Evolutionary conservation across 306 rosid genomes (phyloP), one percentile per base, ranked within the genome.

Genomic region (Inga oerstediana): DNA sequence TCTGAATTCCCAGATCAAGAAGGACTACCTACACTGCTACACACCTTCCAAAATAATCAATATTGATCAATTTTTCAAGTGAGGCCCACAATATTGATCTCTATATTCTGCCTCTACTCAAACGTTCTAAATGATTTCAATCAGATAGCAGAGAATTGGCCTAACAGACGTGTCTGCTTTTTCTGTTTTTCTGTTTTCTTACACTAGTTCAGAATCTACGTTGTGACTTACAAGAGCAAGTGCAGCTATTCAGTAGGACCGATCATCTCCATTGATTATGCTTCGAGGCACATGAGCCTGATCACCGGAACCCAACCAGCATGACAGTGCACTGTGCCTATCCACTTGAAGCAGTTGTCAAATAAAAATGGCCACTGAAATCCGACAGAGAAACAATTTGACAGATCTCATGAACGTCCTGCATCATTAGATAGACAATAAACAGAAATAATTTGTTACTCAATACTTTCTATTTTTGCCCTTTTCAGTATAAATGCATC

Each of bases 401-500:
- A 66, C 62, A 73, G 84, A 69, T 81, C 80, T 77, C 48, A 80
- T 51, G 68, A 77, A 71, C 61, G 72, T 84, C 91, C 92, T 80
- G 84, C 78, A 74, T 62, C 68, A 80, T 71, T 83, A 51, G 48
- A 75, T 79, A 65, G 37, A 34, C 12, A 34, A 34, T 74, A 80
- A 66, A 76, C 65, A 39, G 13, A 24, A 34, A 87, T 22, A 77
- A 49, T n/a, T 17, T 59, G 66, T 86, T 59, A 27, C 30, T 27
- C 30, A 74, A 41, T 51, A 3, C 74, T 82, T 43, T 41, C 34
- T 20, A 14, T 49, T 15, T 16, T 52, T 52, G 1, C 59, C 59
- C 30, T 22, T 11, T 12, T 4, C 17, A 15, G 6, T 49, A 20
- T 24, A 76, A 76, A 74, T 10, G 30, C 45, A 61, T 14, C 16